Evolutionary conservation across 2,329 filamentous ascomycete species (phyloP), one percentile per base, ranked within the genome.

Genomic region (Stromatinia cepivora): DNA sequence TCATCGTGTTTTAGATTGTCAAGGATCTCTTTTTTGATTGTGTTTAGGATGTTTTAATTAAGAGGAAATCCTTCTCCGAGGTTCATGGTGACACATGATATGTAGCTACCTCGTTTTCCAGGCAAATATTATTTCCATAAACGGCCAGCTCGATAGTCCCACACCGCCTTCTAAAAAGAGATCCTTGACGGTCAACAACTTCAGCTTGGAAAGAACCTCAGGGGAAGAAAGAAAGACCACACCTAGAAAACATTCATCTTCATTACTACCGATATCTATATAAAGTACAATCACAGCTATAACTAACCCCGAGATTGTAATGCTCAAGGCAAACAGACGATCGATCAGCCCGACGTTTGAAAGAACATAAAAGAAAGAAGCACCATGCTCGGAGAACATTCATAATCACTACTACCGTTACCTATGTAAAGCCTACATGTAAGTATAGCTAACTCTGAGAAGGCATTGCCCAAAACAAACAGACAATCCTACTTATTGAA

Each of bases 1-100:
- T 69, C 66, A 69, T 69, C 31, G 58, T 69, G 61, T 52, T 64
- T 52, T 64, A 9, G n/a, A 11, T 52, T 52, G 61, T 64, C 46
- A 64, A 64, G n/a, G n/a, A 63, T 63, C 7, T 39, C n/a, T 42
- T 36, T 63, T 66, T 57, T 34, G 50, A 36, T 66, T 31, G 63
- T 57, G 63, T 66, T 50, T 52, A 50, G 46, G 22, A 31, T 52
- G 46, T 64, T 63, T 39, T 39, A 22, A 28, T 64, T 28, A 42
- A 39, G n/a, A 64, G 61, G 61, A 52, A 64, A 52, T 52, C 61
- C 61, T 64, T 64, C 61, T 64, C 31, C 61, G 61, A 64, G 34
- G 46, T 64, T 25, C 61, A 52, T 5, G 61, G 61, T 52, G 48
- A 15, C 61, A 64, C 61, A 64, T 64, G 61, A 64, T 52, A 22